Evolutionary conservation across 148 eudicot genomes (phyloP), one percentile per base, ranked within the genome.

Genomic region (Linanthus parryae): DNA sequence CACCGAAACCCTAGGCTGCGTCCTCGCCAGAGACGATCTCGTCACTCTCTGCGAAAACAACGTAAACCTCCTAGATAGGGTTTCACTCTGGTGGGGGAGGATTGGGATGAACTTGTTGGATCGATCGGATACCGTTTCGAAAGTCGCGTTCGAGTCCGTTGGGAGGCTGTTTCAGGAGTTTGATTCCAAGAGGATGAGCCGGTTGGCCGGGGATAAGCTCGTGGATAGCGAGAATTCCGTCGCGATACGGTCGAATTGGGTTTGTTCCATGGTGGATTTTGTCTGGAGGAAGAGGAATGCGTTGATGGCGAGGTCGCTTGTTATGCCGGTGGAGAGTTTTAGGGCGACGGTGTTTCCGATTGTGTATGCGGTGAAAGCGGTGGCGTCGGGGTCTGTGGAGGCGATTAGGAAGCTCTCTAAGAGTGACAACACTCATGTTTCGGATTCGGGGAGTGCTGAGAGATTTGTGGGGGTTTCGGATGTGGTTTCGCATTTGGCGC

Each of bases 221-320:
- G 85, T 92, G 0, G 99, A 92, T 54, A 92, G 82, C 43, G 96
- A 92, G 61, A 92, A 92, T 59, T 92, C 99, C 0, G 96, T 92
- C 7, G 99, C 99, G 0, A 87, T 92, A 54, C 30, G 96, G 23
- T 87, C 96, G 0, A 79, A 84, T 61, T 92, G 94, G 96, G 82
- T 92, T 30, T 72, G 81, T 1, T 82, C 83, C 0, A 87, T 79
- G 99, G 89, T 87, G 18, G 99, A 92, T 58, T 84, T 84, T 15
- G 84, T 80, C 0, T 92, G 99, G 99, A 79, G 61, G 52, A 82
- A 63, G 71, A 51, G 99, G 57, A 84, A 69, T 57, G 72, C 90
- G 0, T 65, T 92, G 13, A 87, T 87, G 96, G 73, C 94, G 7
- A 70, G 99, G 54, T 78, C 99, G 2, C 55, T 75, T 41, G 52